Evolutionary conservation across 305 asterid species (phyloP), one percentile per base, ranked within the genome.

Genomic region (Fraxinus xanthoxyloides): DNA sequence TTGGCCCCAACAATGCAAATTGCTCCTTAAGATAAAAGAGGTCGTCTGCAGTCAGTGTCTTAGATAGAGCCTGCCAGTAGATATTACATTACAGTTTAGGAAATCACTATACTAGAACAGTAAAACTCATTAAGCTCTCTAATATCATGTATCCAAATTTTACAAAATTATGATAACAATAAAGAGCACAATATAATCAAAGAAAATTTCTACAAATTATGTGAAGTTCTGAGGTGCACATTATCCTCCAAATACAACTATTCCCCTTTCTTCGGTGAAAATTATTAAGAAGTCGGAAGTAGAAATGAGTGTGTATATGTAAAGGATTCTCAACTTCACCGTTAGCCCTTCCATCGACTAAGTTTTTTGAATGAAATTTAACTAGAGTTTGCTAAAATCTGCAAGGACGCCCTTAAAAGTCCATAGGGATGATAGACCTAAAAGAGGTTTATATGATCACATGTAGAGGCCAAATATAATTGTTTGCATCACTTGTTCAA

Each of bases 21-120:
- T 93, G 97, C 85, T 89, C 85, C 86, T 85, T 86, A 7, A 92
- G 88, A 82, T 89, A 93, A 83, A 82, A 87, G 28, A 93, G 88
- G 79, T 89, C 94, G 24, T 89, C 91, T 3, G n/a, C 87, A 5
- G 89, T 84, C 85, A 91, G 82, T 36, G 91, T 90, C 86, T 88
- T 92, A 5, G 98, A 89, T 86, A 93, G 72, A 0, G 97, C 97
- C 97, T 93, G 87, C 38, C 38, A 13, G 19, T 8, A 67, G 9
- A 67, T 4, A 30, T 67, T 13, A 67, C 19, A 30, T 26, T 61
- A 61, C 31, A 61, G 70, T 61, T 23, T 3, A 21, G 17, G 70
- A 21, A 61, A 61, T 23, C 70, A 23, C 70, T 8, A 54, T n/a
- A 54, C 61, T 51, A 59, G 8, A 61, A 61, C 70, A 2, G 31